These are phyloP conservation scores for Tolypocladium paradoxum DNA, from an alignment of 2,329 filamentous ascomycete species.

Conservation along the genomic window DNA sequence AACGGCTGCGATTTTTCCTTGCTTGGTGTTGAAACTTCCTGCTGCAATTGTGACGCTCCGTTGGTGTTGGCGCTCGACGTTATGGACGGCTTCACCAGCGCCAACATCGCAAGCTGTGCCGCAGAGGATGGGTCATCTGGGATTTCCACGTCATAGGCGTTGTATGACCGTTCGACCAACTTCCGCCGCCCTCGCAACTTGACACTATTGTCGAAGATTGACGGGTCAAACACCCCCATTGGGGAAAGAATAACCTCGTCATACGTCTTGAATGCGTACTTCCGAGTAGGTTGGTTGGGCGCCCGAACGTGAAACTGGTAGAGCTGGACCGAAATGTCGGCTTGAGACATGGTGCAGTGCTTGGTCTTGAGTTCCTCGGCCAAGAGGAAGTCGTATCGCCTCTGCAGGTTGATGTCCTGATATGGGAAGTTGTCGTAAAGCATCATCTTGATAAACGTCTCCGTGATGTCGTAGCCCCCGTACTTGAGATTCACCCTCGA, in stretches of 20 bases:
- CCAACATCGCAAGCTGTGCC: slow-evolving; percentile 63
- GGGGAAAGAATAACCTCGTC: slow-evolving; percentile 92
- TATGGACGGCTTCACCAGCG: slow-evolving; percentile 49
- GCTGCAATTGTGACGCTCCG: slow-evolving; percentile 29
- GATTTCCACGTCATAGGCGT: slow-evolving; percentile 78
- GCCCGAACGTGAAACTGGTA: slow-evolving; percentile 86
- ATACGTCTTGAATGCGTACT: slow-evolving; percentile 94
- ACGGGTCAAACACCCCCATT: slow-evolving; percentile 87
- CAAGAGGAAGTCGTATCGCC: slow-evolving; percentile 83
- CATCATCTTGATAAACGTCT: slow-evolving; percentile 97
- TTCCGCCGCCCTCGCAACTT: slow-evolving; percentile 75
- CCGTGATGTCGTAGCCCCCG: slow-evolving; percentile 84
- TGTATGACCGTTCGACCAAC: slow-evolving; percentile 77
- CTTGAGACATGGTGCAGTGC: slow-evolving; percentile 83
- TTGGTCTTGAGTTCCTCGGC: slow-evolving; percentile 94
- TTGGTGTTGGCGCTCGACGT: slow-evolving; percentile 26
- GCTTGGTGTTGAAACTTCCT: slow-evolving; percentile 45
- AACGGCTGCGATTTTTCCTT: slow-evolving; percentile 57
- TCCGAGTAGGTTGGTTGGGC: slow-evolving; percentile 77
- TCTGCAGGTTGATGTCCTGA: slow-evolving; percentile 79
- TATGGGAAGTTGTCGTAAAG: slow-evolving; percentile 94
- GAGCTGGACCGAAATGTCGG: slow-evolving; percentile 77
- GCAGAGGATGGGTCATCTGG: slow-evolving; percentile 83
- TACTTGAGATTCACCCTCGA: slow-evolving; percentile 93
- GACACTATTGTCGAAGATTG: slow-evolving; percentile 69